Conservation (phyloP, 2,329 filamentous ascomycete species). For the Ilyonectria mors-panacis region DNA sequence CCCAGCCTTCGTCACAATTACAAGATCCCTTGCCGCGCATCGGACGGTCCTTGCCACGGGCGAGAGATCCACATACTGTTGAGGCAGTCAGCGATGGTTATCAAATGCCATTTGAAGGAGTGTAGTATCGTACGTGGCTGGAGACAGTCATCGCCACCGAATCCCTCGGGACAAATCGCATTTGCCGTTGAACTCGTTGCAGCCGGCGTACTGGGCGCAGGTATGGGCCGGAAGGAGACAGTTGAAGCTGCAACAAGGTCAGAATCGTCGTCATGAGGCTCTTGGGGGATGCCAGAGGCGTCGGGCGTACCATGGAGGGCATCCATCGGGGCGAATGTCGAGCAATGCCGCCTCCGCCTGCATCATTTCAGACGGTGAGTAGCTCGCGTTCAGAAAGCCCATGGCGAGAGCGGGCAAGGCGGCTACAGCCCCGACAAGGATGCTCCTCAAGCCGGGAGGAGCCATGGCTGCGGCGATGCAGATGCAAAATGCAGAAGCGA, state of each 20-base stretch:
- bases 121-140: constrained; percentile 73
- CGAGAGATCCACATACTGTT: constrained; percentile 86
- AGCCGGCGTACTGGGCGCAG: constrained; percentile 91
- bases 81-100: constrained; percentile 28
- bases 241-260: constrained; percentile 81
- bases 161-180: constrained; percentile 95
- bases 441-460: constrained; percentile 54
- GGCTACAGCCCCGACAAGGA: constrained; percentile 57
- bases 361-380: constrained; percentile 72
- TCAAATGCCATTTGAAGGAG: neutral
- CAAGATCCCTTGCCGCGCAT: constrained; percentile 81
- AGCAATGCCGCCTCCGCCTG: constrained; percentile 79
- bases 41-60: constrained; percentile 83
- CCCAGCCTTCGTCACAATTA: constrained; percentile 93
- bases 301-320: constrained; percentile 78
- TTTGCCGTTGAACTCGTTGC: constrained; percentile 91
- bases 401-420: constrained; percentile 58
- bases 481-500: constrained; percentile 35
- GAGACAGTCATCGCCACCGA: constrained; percentile 94
- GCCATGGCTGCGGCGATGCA: constrained; percentile 56
- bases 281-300: neutral
- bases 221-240: constrained; percentile 93
- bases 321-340: constrained; percentile 81
- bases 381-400: constrained; percentile 67
- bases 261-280: constrained; percentile 10